Evolutionary conservation across 345 rosid genomes (phyloP), one percentile per base, ranked within the genome.

Genomic region (Ailanthus altissimus): DNA sequence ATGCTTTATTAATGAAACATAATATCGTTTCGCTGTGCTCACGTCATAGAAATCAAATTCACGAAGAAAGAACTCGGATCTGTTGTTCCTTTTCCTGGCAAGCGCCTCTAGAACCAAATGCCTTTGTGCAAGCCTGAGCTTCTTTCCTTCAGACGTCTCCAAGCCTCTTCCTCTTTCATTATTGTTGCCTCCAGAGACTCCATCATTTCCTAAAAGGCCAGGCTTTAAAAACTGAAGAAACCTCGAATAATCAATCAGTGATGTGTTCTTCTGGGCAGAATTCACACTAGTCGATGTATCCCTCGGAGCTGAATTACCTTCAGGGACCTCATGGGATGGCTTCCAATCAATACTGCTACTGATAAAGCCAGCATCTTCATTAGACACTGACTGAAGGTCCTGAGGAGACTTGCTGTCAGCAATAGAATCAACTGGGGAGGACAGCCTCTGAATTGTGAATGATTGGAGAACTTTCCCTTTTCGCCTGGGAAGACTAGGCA

Each of bases 41-140:
- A 94, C 98, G 8, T 74, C 81, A 75, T 83, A 83, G 79, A 92
- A 92, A 82, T 89, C 91, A 66, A 84, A 89, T 79, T 94, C 97
- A 9, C 97, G 95, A 65, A 89, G 89, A 76, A 92, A 92, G 86
- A 87, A 83, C 1, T 72, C 9, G 14, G 91, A 84, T 51, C 83
- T 36, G 79, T 70, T 88, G 53, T 83, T 88, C 83, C 82, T 85
- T 75, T 75, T 84, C 43, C 80, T 80, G 75, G 87, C 69, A 75
- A 89, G 88, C 60, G 81, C 65, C 72, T 89, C 90, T 46, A 92
- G 78, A 81, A 92, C 91, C n/a, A 75, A 64, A 71, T 93, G 94
- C 74, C 85, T 77, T 65, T 59, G 54, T 47, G 21, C 83, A 75
- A 50, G 57, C 66, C 54, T 21, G 36, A 70, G 28, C 12, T 70